These are phyloP conservation scores for Cryptococcus deneoformans DNA, from an alignment of 1,284 basidiomycete genomes.

Conservation along the genomic window DNA sequence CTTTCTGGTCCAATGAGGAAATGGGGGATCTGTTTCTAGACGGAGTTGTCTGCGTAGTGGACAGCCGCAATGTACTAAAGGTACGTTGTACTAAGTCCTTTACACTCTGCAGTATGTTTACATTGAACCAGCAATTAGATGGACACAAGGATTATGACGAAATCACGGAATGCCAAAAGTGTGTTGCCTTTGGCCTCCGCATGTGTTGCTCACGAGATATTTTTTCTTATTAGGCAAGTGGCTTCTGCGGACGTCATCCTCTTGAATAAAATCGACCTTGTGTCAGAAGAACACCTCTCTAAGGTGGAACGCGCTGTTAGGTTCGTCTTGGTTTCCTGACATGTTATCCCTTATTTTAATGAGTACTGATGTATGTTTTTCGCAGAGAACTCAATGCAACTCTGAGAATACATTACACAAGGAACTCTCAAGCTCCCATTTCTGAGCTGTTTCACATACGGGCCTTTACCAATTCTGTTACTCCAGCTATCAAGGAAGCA, in stretches of 20 bases:
- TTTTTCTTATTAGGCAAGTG: slow-evolving; percentile 63
- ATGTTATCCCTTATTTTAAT: not conserved
- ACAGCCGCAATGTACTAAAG: slow-evolving; percentile 76
- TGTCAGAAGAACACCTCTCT: slow-evolving; percentile 47
- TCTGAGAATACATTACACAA: slow-evolving; percentile 67
- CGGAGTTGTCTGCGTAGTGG: slow-evolving; percentile 86
- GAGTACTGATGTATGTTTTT: not conserved
- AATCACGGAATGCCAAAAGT: slow-evolving; percentile 75
- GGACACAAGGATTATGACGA: slow-evolving; percentile 65
- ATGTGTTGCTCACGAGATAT: too few relatives aligned
- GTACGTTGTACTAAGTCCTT: slow-evolving; percentile 49
- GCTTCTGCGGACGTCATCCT: slow-evolving; percentile 85
- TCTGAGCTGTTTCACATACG: slow-evolving; percentile 70
- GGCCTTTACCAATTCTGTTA: slow-evolving; percentile 58
- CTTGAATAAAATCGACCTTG: slow-evolving; percentile 82
- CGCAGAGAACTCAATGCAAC: slow-evolving; percentile 68
- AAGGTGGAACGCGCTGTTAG: slow-evolving; percentile 50
- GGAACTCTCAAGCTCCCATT: slow-evolving; percentile 65
- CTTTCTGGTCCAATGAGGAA: slow-evolving; percentile 93
- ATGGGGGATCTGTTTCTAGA: slow-evolving; percentile 74
- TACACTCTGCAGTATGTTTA: too few relatives aligned
- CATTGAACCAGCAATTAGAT: slow-evolving; percentile 66
- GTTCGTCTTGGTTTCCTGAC: not conserved
- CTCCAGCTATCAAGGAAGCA: not conserved
- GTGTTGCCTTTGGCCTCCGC: slow-evolving; percentile 10